Evolutionary conservation across 805 yeast genomes (phyloP), one percentile per base, ranked within the genome.

Genomic region (Diddensiella santjacobensis): DNA sequence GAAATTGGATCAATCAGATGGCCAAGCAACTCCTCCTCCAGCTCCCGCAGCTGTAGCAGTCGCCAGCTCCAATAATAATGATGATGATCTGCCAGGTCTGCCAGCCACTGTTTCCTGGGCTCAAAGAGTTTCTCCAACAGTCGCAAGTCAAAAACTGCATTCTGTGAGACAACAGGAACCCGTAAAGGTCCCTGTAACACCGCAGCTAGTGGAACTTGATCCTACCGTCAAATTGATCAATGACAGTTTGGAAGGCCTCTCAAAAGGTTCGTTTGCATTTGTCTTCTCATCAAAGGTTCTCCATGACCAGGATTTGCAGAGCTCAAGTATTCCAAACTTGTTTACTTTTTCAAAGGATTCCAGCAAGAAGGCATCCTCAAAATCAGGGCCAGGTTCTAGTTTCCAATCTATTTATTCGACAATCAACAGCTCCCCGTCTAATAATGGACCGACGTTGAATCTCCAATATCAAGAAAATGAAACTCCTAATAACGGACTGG

Each of bases 21-120:
- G 36, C 22, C 45, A 6, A 13, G 49, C 44, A 13, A 18, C 49
- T 35, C 35, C 37, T 3, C 35, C 37, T 3, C 41, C 51, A 4
- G 19, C 40, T 20, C 26, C 42, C 24, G 44, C 50, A 4, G 31
- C 46, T 20, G 4, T 59, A 10, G 38, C 56, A 26, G 40, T 52
- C 15, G 47, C 50, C 5, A 42, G 36, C 15, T 29, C 30, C 20
- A 47, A 35, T 17, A 41, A 50, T 31, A 52, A 56, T 17, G 54
- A 59, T 17, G 54, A 48, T n/a, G 65, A 62, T 30, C 68, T 65
- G 3, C 74, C 79, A 2, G 76, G 81, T 2, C 72, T 86, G 44
- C 93, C 93, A 5, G 75, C 84, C 1, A 77, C 88, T 17, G 87
- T 84, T 1, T 79, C 84, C 3, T 83, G 90, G 90, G 78, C 82